Evolutionary conservation across 2,329 filamentous ascomycete species (phyloP).

Genomic region (Microascus cirrosus): DNA sequence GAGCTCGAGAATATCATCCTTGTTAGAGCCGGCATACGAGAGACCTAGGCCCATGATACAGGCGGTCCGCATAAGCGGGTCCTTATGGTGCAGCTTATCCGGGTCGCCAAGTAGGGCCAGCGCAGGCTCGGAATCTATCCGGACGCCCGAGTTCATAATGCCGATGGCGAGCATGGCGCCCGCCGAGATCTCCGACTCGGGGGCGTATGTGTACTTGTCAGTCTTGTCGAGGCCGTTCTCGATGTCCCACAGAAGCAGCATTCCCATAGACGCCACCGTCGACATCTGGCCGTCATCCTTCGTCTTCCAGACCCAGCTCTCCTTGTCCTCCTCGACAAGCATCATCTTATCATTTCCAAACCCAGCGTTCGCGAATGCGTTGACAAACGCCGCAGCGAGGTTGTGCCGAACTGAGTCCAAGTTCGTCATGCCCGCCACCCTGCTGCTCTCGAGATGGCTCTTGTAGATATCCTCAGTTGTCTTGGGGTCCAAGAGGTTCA

Average conservation of each 20-base stretch:
- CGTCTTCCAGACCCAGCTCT: slow-evolving; percentile 97
- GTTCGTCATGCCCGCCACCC: slow-evolving; percentile 87
- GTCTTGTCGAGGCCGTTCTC: slow-evolving; percentile 88
- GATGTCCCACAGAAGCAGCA: slow-evolving; percentile 86
- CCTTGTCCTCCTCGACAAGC: slow-evolving; percentile 79
- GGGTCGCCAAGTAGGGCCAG: slow-evolving; percentile 73
- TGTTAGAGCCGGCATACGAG: slow-evolving; percentile 89
- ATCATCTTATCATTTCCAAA: slow-evolving; percentile 97
- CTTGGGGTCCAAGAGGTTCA: slow-evolving; percentile 95
- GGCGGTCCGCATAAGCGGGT: slow-evolving; percentile 65
- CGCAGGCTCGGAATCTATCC: slow-evolving; percentile 80
- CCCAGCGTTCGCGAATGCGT: slow-evolving; percentile 92
- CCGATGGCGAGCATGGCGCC: slow-evolving; percentile 88
- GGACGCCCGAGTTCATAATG: slow-evolving; percentile 89
- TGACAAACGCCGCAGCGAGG: slow-evolving; percentile 89
- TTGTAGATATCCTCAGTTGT: slow-evolving; percentile 99
- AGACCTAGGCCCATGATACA: slow-evolving; percentile 94
- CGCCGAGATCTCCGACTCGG: slow-evolving; percentile 64
- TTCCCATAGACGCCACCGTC: slow-evolving; percentile 85
- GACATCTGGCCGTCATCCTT: slow-evolving; percentile 98
- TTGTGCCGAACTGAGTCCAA: slow-evolving; percentile 94
- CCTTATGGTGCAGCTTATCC: slow-evolving; percentile 70
- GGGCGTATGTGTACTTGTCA: slow-evolving; percentile 80
- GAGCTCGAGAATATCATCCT: slow-evolving; percentile 74
- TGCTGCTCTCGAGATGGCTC: slow-evolving; percentile 90